Evolutionary conservation across 2,329 filamentous ascomycete species (phyloP).

Genomic region (Sclerotinia spermophila): DNA sequence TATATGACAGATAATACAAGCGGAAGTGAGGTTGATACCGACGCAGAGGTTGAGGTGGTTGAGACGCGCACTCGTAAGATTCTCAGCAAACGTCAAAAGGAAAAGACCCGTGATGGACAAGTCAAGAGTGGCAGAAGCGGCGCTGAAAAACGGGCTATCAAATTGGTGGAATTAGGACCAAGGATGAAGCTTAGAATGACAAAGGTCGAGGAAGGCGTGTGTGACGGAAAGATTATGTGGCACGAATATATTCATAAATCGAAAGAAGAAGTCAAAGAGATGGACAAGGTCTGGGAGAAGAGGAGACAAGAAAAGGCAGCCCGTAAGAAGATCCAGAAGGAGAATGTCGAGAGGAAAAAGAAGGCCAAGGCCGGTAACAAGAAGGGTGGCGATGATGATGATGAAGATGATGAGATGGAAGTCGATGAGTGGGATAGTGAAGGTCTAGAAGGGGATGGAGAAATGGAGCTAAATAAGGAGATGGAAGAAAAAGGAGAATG

Average conservation of each 20-base stretch:
- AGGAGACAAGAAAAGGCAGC: conserved; percentile 76
- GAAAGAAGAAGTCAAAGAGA: conserved; percentile 67
- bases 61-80: conserved; percentile 62
- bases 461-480: conserved; percentile 37
- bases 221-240: conserved; percentile 91
- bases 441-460: conserved; percentile 36
- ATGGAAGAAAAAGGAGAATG: conserved; percentile 36
- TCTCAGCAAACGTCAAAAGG: conserved; percentile 45
- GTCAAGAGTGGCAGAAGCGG: conserved; percentile 39
- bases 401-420: conserved; percentile 48
- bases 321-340: conserved; percentile 76
- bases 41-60: conserved; percentile 87
- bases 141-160: conserved; percentile 77
- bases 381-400: conserved; percentile 49
- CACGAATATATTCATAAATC: conserved; percentile 91
- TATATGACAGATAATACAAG: conserved; percentile 84
- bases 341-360: conserved; percentile 85
- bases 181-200: conserved; percentile 84
- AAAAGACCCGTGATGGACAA: conserved; percentile 41
- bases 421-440: conserved; percentile 43
- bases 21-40: conserved; percentile 88
- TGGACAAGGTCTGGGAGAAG: conserved; percentile 82
- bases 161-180: conserved; percentile 87
- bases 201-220: conserved; percentile 94
- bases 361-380: conserved; percentile 50